A percentile compares a stretch with the other conserved stretches of the same genome.
These are phyloP conservation scores for Leishmania aethiopica DNA, from an alignment of 208 protist species.

Conservation along the genomic window DNA sequence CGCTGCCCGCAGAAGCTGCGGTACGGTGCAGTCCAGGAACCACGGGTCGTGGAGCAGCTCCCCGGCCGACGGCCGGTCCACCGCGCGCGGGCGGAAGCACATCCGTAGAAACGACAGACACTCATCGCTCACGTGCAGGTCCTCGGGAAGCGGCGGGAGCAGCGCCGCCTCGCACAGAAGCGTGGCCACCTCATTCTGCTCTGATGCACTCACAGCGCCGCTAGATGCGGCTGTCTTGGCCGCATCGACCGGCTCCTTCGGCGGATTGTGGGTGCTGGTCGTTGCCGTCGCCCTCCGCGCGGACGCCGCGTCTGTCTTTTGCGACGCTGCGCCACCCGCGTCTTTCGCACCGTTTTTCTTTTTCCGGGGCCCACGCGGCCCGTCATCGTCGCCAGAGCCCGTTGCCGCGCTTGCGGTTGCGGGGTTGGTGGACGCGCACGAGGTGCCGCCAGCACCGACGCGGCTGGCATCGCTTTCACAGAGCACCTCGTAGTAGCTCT, in stretches of 20 bases:
- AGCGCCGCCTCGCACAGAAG: conserved; percentile 6
- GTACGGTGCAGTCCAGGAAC: conserved; percentile 48
- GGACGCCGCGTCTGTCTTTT: neutral
- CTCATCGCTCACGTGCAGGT: conserved; percentile 27
- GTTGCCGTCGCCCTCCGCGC: neutral
- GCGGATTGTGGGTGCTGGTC: neutral
- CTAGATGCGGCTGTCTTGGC: conserved; percentile 2
- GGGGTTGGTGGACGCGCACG: neutral
- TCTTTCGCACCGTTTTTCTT: neutral
- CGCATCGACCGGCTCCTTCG: conserved; percentile 30
- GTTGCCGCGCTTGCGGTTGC: neutral
- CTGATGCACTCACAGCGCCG: neutral
- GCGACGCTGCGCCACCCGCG: neutral
- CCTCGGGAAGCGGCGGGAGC: conserved; percentile 43
- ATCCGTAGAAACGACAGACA: conserved; percentile 50
- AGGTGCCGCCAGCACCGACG: neutral
- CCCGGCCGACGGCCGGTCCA: conserved; percentile 47
- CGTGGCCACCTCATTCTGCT: neutral
- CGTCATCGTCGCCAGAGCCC: neutral
- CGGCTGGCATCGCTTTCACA: neutral
- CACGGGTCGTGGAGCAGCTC: conserved; percentile 52
- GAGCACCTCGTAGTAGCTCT: conserved; percentile 26
- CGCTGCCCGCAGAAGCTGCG: conserved; percentile 27
- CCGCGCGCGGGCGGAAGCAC: conserved; percentile 62
- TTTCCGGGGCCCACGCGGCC: conserved; percentile 9